Evolutionary conservation across 2,329 filamentous ascomycete species (phyloP), one percentile per base, ranked within the genome.

Genomic region (Hirsutella rhossiliensis): DNA sequence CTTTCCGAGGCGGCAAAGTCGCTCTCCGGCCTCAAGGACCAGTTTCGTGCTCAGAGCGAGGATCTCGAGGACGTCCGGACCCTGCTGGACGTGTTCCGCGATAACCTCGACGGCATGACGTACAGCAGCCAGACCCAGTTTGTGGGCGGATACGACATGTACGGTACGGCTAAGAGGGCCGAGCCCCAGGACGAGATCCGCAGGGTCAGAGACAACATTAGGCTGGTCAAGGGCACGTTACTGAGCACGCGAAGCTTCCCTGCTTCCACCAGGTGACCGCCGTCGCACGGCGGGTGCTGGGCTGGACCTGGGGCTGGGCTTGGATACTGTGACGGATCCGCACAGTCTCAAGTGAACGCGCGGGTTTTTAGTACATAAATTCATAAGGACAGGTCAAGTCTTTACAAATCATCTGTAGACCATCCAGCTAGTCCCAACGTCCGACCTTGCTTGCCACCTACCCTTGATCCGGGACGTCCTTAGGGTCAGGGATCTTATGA

Each of bases 221-320:
- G 86, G 50, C 75, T 83, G 45, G 76, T 92, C 37, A 94, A 94
- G 67, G 86, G 86, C 1, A 76, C 87, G 11, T 66, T 92, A 52
- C 62, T 94, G 45, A 87, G 79, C 55, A 76, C 85, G 5, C 76
- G 82, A 54, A 85, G 78, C 54, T 90, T 90, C 51, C 82, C 80
- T n/a, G 54, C 63, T 3, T 65, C 65, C 34, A 56, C 63, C 30
- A 57, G 57, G 49, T 62, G 42, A 51, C 4, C n/a, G 11, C 11
- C 18, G 34, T n/a, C 34, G 2, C 13, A 11, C 11, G 12, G 18
- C 17, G 17, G 8, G 11, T 37, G 18, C 19, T 27, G 15, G 27
- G 8, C 15, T 39, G 11, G 17, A 28, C 11, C 6, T 20, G 12
- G 38, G 19, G 27, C 4, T 15, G 38, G 38, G 38, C 29, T 32